phyloP scores from a whole-genome alignment of 1,284 basidiomycete species.

The Moesziomyces parantarcticus region DNA sequence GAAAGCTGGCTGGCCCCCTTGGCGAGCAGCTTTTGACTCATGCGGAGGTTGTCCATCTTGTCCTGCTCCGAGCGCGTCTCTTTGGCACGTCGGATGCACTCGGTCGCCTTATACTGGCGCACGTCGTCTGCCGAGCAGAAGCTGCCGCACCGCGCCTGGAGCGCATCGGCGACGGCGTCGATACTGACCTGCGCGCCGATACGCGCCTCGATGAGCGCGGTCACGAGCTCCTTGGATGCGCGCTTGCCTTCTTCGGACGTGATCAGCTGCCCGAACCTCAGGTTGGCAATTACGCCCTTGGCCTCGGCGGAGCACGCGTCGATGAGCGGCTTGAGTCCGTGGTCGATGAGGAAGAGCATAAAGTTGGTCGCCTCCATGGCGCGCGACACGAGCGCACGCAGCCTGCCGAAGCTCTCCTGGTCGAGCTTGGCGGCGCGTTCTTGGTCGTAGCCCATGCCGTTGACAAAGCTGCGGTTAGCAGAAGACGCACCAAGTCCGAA shows the following conservation, averaged over 20 bases:
- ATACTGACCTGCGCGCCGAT: slow-evolving; percentile 95
- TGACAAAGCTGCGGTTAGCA: slow-evolving; percentile 39
- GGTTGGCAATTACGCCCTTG: slow-evolving; percentile 41
- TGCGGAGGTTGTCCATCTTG: slow-evolving; percentile 27
- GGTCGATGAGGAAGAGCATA: slow-evolving; percentile 88
- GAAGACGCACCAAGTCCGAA: slow-evolving; percentile 54
- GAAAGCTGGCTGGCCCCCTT: slow-evolving; percentile 87
- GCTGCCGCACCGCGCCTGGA: slow-evolving; percentile 93
- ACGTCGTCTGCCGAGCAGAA: slow-evolving; percentile 99
- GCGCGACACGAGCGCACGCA: slow-evolving; percentile 78
- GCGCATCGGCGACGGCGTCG: slow-evolving; percentile 92
- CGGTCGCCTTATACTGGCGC: slow-evolving; percentile 97
- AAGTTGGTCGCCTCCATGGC: slow-evolving; percentile 79
- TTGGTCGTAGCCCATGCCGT: slow-evolving; percentile 38
- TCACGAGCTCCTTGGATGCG: slow-evolving; percentile 75
- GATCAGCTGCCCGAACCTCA: slow-evolving; percentile 62
- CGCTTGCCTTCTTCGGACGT: slow-evolving; percentile 88
- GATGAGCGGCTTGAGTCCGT: slow-evolving; percentile 86
- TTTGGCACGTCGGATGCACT: slow-evolving; percentile 88
- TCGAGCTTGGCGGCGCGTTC: slow-evolving; percentile 72
- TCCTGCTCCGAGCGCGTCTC: slow-evolving; percentile 77
- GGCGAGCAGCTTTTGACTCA: slow-evolving; percentile 75
- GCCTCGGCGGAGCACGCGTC: slow-evolving; percentile 64
- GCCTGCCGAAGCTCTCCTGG: slow-evolving; percentile 79
- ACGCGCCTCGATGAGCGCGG: slow-evolving; percentile 93